phyloP scores from a whole-genome alignment of 352 stramenopile genomes.

The Pythium dissotocum region DNA sequence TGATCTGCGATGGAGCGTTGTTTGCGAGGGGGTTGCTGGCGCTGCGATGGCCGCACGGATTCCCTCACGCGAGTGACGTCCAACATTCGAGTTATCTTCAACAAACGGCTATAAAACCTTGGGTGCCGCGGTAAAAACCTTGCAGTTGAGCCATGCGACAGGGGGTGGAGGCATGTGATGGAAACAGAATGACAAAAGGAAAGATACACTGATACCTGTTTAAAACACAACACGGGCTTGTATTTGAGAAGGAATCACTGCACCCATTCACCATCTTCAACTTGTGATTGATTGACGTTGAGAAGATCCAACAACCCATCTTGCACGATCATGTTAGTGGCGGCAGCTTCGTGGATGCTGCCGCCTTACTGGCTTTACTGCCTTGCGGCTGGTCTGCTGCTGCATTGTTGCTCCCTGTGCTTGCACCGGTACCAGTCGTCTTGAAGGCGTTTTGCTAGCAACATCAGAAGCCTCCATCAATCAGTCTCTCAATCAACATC shows the following conservation, averaged over 20 bases:
- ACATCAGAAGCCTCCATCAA: not conserved
- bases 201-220: not conserved
- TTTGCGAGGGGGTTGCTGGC: not conserved
- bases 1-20: not conserved
- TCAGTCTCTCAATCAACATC: not conserved
- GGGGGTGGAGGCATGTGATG: not conserved
- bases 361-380: constrained; percentile 9
- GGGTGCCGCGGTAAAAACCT: not conserved
- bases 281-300: constrained; percentile 4
- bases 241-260: not conserved
- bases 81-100: constrained; percentile 17
- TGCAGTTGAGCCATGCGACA: not conserved
- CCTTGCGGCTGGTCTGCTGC: constrained; percentile 5
- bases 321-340: constrained; percentile 18
- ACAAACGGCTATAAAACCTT: constrained; percentile 21
- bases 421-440: not conserved
- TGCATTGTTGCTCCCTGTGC: not conserved
- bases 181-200: not conserved
- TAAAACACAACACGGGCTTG: not conserved
- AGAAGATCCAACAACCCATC: not conserved
- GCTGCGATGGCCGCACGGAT: not conserved
- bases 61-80: constrained; percentile 19
- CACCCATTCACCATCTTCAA: constrained; percentile 12
- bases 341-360: constrained; percentile 22
- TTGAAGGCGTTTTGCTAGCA: constrained; percentile 5